Percentiles rank a stretch among this genome's conserved stretches.
phyloP scores from a whole-genome alignment of 768 basidiomycete species.

The Gloeophyllum trabeum region DNA sequence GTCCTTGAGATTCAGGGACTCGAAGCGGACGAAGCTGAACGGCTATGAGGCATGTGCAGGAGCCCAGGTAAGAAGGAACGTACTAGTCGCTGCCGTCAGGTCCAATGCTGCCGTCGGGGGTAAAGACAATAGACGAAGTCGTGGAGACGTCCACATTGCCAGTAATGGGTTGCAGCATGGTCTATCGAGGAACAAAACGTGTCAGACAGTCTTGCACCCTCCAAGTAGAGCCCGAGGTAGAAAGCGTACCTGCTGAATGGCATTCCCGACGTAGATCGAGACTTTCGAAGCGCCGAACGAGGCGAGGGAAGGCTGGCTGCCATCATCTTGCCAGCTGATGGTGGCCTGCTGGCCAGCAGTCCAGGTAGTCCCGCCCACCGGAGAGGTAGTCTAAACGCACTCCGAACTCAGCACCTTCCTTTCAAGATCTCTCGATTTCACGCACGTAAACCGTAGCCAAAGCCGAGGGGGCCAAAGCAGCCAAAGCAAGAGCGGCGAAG shows the following conservation, averaged over 20 bases:
- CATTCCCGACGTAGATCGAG: slow-evolving; percentile 55
- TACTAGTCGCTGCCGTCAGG: slow-evolving; percentile 48
- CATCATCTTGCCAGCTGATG: slow-evolving; percentile 52
- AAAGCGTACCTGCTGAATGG: slow-evolving; percentile 41
- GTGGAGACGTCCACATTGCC: slow-evolving; percentile 39
- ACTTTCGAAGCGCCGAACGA: slow-evolving; percentile 40
- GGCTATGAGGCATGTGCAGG: neutral
- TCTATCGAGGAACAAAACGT: too few species aligned
- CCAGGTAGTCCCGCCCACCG: slow-evolving; percentile 32
- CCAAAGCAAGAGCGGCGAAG: slow-evolving; percentile 36
- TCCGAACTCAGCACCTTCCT: slow-evolving; percentile 5
- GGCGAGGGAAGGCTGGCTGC: slow-evolving; percentile 31
- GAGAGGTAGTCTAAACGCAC: slow-evolving; percentile 41
- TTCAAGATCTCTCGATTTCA: slow-evolving; percentile 4
- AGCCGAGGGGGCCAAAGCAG: slow-evolving; percentile 35
- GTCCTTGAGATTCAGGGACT: slow-evolving; percentile 47
- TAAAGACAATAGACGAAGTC: slow-evolving; percentile 34
- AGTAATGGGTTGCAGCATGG: slow-evolving; percentile 40
- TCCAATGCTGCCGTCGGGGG: slow-evolving; percentile 38
- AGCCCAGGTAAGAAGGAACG: slow-evolving; percentile 7
- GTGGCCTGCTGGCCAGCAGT: slow-evolving; percentile 36
- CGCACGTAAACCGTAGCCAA: slow-evolving; percentile 48
- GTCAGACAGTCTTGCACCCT: neutral
- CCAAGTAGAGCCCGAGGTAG: neutral
- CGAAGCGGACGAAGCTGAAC: slow-evolving; percentile 66